Conservation (phyloP, 2,329 filamentous ascomycete species). For the Colletotrichum incanum region DNA sequence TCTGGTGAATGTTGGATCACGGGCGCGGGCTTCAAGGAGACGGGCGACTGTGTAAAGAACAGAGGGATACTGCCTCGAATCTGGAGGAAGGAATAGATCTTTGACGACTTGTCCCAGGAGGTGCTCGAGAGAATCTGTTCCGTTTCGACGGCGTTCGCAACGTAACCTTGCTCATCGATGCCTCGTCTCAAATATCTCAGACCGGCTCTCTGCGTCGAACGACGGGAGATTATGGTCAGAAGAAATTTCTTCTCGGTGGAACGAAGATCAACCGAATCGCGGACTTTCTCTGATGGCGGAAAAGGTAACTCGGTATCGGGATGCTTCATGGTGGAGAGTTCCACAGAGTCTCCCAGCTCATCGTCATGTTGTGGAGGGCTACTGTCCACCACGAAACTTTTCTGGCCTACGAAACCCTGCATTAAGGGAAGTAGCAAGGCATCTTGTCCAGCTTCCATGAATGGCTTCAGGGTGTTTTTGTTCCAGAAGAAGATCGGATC, state of each 20-base stretch:
- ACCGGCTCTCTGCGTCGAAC: constrained; percentile 88
- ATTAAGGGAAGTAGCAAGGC: constrained; percentile 84
- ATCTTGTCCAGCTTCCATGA: constrained; percentile 82
- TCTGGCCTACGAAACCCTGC: constrained; percentile 94
- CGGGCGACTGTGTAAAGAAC: constrained; percentile 96
- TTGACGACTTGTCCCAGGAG: constrained; percentile 73
- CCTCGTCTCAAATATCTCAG: constrained; percentile 92
- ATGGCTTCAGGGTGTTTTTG: constrained; percentile 78
- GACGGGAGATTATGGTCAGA: constrained; percentile 92
- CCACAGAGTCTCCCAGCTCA: constrained; percentile 61
- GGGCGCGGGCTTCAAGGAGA: constrained; percentile 90
- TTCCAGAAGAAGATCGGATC: constrained; percentile 96
- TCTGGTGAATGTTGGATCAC: constrained; percentile 85
- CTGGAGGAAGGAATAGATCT: constrained; percentile 88
- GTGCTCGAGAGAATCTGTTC: constrained; percentile 90
- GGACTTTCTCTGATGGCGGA: constrained; percentile 47
- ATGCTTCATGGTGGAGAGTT: constrained; percentile 58
- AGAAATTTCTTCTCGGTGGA: constrained; percentile 74
- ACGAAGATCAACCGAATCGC: constrained; percentile 58
- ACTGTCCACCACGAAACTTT: constrained; percentile 81
- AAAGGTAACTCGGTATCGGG: constrained; percentile 48
- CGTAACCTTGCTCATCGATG: constrained; percentile 89
- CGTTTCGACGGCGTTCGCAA: constrained; percentile 93
- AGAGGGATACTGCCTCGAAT: constrained; percentile 92
- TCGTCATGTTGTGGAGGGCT: constrained; percentile 70